Evolutionary conservation across 2,329 filamentous ascomycete species (phyloP), one percentile per base, ranked within the genome.

Genomic region (Claviceps spartinae): DNA sequence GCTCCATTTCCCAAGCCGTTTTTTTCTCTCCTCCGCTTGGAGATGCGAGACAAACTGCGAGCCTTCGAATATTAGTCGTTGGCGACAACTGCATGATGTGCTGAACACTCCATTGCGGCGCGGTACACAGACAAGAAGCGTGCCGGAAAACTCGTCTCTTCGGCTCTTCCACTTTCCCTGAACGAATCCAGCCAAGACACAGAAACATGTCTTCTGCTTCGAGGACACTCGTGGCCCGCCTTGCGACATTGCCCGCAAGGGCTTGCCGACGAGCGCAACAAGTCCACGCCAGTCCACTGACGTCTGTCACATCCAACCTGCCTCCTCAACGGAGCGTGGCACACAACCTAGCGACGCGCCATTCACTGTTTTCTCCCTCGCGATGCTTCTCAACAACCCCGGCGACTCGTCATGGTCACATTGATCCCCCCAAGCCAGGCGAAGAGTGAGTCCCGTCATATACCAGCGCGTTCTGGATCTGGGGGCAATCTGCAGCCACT

Each of bases 381-480:
- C 64, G 83, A 62, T 67, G 65, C 51, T 93, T 96, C 66, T 85
- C 85, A 43, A 79, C 77, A 11, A 83, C 83, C 4, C 63, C 78
- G 11, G 62, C 72, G 52, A 67, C 71, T 51, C 71, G 67, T 48
- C 93, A 98, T 67, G 88, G 86, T 47, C 88, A 97, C 66, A 70
- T 96, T 60, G 80, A 83, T 52, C 79, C 86, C 34, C 91, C 93
- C 2, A 91, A 90, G 69, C 79, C 88, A 0, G 93, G 93, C 47
- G 88, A 97, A 76, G 93, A 96, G 88, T 94, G 74, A 64, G 84
- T 70, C 6, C n/a, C 7, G n/a, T 18, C 20, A 30, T 37, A 24
- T 13, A 40, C 43, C 34, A 20, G 16, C 34, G 30, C 16, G 38
- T n/a, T 2, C 16, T 8, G 6, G 40, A 41, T 18, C 6, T 30